phyloP scores from a whole-genome alignment of 73 alveolate genomes.

The Symbiodinium pilosum region DNA sequence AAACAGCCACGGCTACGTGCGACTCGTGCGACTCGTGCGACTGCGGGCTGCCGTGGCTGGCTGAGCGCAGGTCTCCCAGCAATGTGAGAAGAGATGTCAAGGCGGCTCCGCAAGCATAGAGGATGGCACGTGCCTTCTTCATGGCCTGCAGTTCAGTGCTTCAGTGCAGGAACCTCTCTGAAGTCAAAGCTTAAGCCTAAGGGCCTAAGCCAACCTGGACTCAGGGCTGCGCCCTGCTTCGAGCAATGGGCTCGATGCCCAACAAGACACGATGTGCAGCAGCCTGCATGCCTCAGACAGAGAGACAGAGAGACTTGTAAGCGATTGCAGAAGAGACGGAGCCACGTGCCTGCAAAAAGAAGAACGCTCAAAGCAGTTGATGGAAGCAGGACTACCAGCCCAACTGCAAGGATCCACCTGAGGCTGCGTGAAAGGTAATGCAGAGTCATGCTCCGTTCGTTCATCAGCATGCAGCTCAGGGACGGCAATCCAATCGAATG shows the following conservation, averaged over 20 bases:
- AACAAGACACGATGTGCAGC: neutral
- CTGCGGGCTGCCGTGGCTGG: neutral
- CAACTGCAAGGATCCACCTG: conserved; percentile 6
- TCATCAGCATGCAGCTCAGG: neutral
- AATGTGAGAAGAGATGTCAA: neutral
- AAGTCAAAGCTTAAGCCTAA: too few relatives aligned
- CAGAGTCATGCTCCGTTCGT: neutral
- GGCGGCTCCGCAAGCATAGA: neutral
- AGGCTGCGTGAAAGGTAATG: neutral
- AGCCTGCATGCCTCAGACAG: neutral
- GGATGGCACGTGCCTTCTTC: conserved; percentile 18
- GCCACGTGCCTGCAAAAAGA: neutral
- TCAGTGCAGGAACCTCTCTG: too few relatives aligned
- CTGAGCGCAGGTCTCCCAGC: conserved; percentile 29
- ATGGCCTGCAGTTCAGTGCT: too few relatives aligned
- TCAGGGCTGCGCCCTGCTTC: neutral
- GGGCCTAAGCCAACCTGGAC: too few relatives aligned
- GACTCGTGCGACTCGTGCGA: neutral
- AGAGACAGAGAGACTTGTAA: neutral
- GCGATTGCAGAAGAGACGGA: neutral
- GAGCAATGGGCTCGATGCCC: neutral
- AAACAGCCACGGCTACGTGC: neutral
- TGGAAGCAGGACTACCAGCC: neutral
- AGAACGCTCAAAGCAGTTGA: neutral
- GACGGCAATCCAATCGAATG: neutral